Evolutionary conservation across 495 filamentous ascomycete genomes (phyloP), one percentile per base, ranked within the genome.

Genomic region (Penicillium soppii): DNA sequence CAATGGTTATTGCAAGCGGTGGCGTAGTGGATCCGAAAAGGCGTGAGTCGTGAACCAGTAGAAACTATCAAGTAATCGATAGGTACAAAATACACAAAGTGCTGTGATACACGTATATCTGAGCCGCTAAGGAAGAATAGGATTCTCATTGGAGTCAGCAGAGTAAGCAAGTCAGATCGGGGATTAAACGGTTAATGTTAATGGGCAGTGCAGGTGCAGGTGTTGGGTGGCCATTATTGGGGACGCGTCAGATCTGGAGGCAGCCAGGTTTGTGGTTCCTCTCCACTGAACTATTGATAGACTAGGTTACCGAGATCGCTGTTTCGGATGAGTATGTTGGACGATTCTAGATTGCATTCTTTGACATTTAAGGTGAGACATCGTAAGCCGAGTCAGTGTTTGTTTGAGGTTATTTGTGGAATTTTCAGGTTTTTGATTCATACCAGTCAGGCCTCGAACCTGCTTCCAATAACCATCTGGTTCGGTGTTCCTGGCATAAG

Each of bases 201-300:
- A 4, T n/a, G 38, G 20, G 20, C 20, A 40, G 25, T 32, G 29
- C 13, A 9, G 19, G 38, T 23, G 15, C 36, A 2, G 6, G 38
- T 30, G 41, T 17, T 7, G n/a, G n/a, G n/a, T n/a, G n/a, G n/a
- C n/a, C n/a, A n/a, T n/a, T n/a, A n/a, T n/a, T n/a, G n/a, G 27
- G 29, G 54, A 48, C 61, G 54, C 61, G 61, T 64, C 61, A 58
- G 48, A 58, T 46, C 30, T 26, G 44, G 21, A 56, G 49, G 26
- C 45, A 32, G 50, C 39, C 50, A 35, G 50, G 39, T 50, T 47
- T 36, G 39, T 43, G 22, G 36, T 45, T 59, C 22, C 22, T 52
- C 40, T 51, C 51, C 57, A 53, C 54, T 41, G 51, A 50, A 45
- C 57, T 61, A 57, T 63, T 56, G 45, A 49, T 62, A 51, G 59